Evolutionary conservation across 2,329 filamentous ascomycete species (phyloP).

Genomic region (Exophiala sideris): DNA sequence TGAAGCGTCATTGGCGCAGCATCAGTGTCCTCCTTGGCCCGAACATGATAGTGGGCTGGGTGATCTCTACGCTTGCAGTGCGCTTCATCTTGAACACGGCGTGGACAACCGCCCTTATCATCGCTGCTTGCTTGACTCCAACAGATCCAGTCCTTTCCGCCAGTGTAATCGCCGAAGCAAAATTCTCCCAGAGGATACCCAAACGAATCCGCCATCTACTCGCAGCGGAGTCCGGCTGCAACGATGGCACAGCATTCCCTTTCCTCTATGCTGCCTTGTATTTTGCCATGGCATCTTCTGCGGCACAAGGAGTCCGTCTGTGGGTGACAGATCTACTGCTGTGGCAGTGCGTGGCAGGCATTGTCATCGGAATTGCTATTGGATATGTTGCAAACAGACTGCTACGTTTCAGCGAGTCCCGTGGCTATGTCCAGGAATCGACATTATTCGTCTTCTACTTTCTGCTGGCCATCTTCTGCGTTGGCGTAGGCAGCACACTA

Average conservation of each 20-base stretch:
- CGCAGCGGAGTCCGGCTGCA: constrained; percentile 54
- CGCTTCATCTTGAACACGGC: constrained; percentile 46
- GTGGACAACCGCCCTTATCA: constrained; percentile 47
- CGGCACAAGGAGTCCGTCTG: constrained; percentile 44
- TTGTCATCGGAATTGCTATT: constrained; percentile 46
- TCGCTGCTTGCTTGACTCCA: constrained; percentile 55
- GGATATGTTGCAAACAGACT: constrained; percentile 48
- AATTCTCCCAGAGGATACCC: constrained; percentile 52
- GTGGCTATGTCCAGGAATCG: constrained; percentile 47
- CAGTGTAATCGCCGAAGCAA: constrained; percentile 52
- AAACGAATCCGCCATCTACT: constrained; percentile 51
- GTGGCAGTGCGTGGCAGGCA: constrained; percentile 53
- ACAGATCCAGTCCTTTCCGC: constrained; percentile 57
- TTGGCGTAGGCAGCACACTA: constrained; percentile 51
- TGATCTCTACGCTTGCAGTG: constrained; percentile 52
- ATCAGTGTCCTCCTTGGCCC: constrained; percentile 49
- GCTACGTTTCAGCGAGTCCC: constrained; percentile 46
- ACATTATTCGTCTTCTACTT: constrained; percentile 56
- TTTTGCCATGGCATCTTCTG: constrained; percentile 39
- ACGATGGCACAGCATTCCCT: constrained; percentile 54
- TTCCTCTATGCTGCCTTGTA: constrained; percentile 55
- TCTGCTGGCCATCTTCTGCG: constrained; percentile 50
- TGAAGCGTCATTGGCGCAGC: constrained; percentile 51
- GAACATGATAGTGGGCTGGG: constrained; percentile 58
- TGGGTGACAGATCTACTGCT: constrained; percentile 55